Evolutionary conservation across 1,284 basidiomycete genomes (phyloP).

Genomic region (Cryptococcus depauperatus): DNA sequence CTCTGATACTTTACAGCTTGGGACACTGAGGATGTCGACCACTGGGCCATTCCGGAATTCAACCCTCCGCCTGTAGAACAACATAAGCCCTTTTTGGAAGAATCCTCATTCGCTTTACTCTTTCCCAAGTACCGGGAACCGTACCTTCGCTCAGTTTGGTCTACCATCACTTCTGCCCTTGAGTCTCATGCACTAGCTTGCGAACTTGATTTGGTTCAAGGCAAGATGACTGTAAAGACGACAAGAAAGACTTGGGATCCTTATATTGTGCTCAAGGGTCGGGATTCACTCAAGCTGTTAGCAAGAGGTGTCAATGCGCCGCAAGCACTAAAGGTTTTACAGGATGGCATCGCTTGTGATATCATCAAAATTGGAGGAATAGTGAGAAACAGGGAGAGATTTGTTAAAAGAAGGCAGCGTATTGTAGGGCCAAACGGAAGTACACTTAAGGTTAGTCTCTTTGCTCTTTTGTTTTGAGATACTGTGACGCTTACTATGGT

Average conservation of each 20-base stretch:
- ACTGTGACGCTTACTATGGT: slow-evolving; percentile 1
- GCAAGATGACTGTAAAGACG: slow-evolving; percentile 94
- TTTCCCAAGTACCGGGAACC: slow-evolving; percentile 99
- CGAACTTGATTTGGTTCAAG: slow-evolving; percentile 89
- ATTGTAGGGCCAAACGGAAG: slow-evolving; percentile 96
- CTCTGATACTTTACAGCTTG: slow-evolving; percentile 55
- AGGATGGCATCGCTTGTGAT: slow-evolving; percentile 86
- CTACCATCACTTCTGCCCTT: slow-evolving; percentile 76
- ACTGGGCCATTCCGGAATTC: slow-evolving; percentile 91
- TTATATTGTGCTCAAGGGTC: slow-evolving; percentile 89
- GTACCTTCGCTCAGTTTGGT: slow-evolving; percentile 91
- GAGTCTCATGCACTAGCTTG: slow-evolving; percentile 80
- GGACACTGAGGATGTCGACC: slow-evolving; percentile 98
- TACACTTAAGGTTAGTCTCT: slow-evolving; percentile 73
- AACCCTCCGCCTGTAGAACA: slow-evolving; percentile 53
- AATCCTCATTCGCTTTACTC: slow-evolving; percentile 93
- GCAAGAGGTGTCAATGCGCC: slow-evolving; percentile 75
- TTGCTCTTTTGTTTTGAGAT: background rate
- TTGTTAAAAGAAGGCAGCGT: slow-evolving; percentile 90
- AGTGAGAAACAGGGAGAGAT: slow-evolving; percentile 92
- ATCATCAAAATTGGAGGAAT: slow-evolving; percentile 96
- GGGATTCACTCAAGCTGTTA: slow-evolving; percentile 91
- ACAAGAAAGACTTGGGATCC: slow-evolving; percentile 97
- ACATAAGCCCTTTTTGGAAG: slow-evolving; percentile 68
- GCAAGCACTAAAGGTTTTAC: slow-evolving; percentile 75